Conservation (phyloP, 2,329 filamentous ascomycete genomes). For the Talaromyces pinophilus region DNA sequence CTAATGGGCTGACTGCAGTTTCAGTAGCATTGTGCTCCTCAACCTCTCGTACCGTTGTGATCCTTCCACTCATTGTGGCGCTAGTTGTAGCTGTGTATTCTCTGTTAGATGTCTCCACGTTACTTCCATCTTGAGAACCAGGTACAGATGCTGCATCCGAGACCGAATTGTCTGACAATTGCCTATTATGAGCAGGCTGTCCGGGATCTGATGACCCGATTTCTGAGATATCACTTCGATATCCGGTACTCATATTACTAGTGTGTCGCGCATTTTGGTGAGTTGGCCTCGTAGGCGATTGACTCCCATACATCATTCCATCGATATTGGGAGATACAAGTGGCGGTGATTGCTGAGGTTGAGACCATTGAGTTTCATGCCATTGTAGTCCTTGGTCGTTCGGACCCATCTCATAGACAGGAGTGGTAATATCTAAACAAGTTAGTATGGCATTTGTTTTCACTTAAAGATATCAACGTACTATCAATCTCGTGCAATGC, state of each 20-base stretch:
- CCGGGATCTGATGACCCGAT: slow-evolving; percentile 14
- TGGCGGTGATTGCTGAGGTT: slow-evolving; percentile 16
- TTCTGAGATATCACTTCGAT: slow-evolving; percentile 22
- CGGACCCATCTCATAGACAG: slow-evolving; percentile 15
- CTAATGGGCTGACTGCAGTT: background rate
- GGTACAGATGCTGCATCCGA: slow-evolving; percentile 12
- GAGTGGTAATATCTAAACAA: slow-evolving; percentile 1
- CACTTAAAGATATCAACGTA: background rate
- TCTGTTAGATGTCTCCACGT: background rate
- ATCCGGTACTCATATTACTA: slow-evolving; percentile 10
- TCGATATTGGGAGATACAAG: slow-evolving; percentile 20
- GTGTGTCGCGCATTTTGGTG: slow-evolving; percentile 5
- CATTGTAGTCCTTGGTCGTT: background rate
- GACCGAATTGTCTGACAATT: slow-evolving; percentile 16
- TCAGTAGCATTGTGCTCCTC: slow-evolving; percentile 11
- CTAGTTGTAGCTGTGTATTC: background rate
- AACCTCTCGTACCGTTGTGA: slow-evolving; percentile 19
- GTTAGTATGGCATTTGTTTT: background rate
- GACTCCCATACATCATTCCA: slow-evolving; percentile 12
- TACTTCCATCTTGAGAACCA: background rate
- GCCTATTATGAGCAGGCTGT: slow-evolving; percentile 8
- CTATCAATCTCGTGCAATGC: slow-evolving; percentile 21
- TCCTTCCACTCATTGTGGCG: background rate
- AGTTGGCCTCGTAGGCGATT: background rate
- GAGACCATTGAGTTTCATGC: slow-evolving; percentile 18